phyloP scores from a whole-genome alignment of 163 green algal genomes.

The Scenedesmus sp. region DNA sequence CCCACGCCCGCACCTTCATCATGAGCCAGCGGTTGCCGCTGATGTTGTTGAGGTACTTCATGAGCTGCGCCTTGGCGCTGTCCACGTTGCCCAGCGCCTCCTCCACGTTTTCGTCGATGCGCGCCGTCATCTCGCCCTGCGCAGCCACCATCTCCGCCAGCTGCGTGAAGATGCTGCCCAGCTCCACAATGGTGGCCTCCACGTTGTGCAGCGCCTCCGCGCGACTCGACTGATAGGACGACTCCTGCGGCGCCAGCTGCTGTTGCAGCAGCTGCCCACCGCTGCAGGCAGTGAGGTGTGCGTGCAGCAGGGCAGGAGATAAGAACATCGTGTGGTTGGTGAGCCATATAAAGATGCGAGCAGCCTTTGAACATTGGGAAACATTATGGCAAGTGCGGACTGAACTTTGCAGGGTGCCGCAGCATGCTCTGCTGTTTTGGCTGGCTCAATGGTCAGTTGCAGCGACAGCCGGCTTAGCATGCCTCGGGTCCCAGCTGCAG shows the following conservation, averaged over 20 bases:
- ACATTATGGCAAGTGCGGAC: too few species aligned
- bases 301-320: background rate
- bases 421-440: background rate
- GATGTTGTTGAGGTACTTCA: constrained; percentile 98
- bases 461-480: background rate
- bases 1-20: constrained; percentile 80
- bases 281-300: background rate
- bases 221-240: constrained; percentile 88
- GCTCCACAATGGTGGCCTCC: constrained; percentile 96
- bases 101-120: constrained; percentile 99
- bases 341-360: too few species aligned
- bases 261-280: constrained; percentile 40
- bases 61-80: constrained; percentile 92
- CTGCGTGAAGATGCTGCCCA: constrained; percentile 98
- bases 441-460: background rate
- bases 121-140: constrained; percentile 95
- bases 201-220: constrained; percentile 96
- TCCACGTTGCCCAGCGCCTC: constrained; percentile 97
- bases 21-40: constrained; percentile 96
- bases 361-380: too few species aligned
- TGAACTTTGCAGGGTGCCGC: too few species aligned
- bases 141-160: constrained; percentile 92
- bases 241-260: constrained; percentile 53
- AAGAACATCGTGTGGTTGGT: too few species aligned
- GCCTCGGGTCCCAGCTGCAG: background rate